Base-by-base conservation (phyloP, 208 protist genomes). In the Phytomonas francai region DNA sequence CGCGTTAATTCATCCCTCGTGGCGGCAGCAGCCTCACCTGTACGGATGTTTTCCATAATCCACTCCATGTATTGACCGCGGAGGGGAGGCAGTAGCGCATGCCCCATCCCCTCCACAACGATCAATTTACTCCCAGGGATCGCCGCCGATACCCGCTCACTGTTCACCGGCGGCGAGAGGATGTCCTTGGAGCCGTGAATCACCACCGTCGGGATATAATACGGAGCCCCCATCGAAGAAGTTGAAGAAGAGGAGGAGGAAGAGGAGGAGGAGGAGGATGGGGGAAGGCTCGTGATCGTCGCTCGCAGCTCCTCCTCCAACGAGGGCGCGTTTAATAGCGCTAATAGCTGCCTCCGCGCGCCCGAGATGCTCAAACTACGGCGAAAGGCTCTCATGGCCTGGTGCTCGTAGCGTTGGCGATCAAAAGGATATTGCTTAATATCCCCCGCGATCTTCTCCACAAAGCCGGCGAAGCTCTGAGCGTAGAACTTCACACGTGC, bases 151-250 rank as follows among this genome's bases (percentile, higher is more conserved):
- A 91, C 70, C 65, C 82, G 63, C 19, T 68, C 33, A 22, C 74
- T 86, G 61, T 92, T 90, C 5, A 42, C 45, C n/a, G 65, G 51
- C 2, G 84, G 85, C 36, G 79, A 80, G 34, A 94, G 67, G 2
- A 60, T 31, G 63, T 94, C 88, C 30, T 64, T 45, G 25, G 78
- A 82, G n/a, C 88, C 88, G 8, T 94, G 85, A 7, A 92, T 58
- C 22, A 94, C 72, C n/a, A 89, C 42, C 27, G 82, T 88, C 11
- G 88, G 85, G n/a, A 90, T 68, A 72, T 83, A 78, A 22, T 67
- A 59, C 6, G 57, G 74, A 0, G 29, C 9, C 1, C 25, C 32
- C 9, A 59, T n/a, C 9, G 28, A 60, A 60, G 16, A 36, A 61
- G 12, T 68, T 33, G 16, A 11, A 33, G 73, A 0, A 11, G 57